Evolutionary conservation across 495 filamentous ascomycete species (phyloP).

Genomic region (Penicillium coffeae): DNA sequence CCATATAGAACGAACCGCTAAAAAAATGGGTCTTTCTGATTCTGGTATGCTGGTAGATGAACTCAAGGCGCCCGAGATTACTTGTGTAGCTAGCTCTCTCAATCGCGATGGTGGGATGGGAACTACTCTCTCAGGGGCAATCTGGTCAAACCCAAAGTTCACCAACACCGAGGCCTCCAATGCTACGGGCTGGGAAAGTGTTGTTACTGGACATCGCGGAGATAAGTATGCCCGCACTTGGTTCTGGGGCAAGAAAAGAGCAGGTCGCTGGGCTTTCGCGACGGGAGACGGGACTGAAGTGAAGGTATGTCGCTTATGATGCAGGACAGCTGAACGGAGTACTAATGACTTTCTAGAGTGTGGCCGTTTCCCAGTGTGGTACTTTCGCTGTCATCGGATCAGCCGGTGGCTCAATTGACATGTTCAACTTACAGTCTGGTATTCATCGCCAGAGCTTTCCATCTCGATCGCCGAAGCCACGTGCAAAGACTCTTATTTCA

Average conservation of each 20-base stretch:
- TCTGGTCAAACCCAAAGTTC: constrained; percentile 70
- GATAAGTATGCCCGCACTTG: constrained; percentile 86
- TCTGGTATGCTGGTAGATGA: constrained; percentile 47
- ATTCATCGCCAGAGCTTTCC: constrained; percentile 82
- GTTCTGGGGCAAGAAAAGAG: constrained; percentile 94
- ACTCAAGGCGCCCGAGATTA: constrained; percentile 85
- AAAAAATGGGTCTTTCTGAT: constrained; percentile 66
- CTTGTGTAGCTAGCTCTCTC: constrained; percentile 80
- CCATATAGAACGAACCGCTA: constrained; percentile 72
- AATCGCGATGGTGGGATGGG: constrained; percentile 94
- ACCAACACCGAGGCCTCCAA: constrained; percentile 58
- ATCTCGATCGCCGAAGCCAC: constrained; percentile 54
- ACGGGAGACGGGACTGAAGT: constrained; percentile 81
- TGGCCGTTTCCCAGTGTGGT: constrained; percentile 84
- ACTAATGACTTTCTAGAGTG: constrained; percentile 48
- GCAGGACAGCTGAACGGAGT: neutral
- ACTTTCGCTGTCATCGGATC: constrained; percentile 94
- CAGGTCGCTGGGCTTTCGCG: constrained; percentile 88
- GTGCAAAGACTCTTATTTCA: constrained; percentile 36
- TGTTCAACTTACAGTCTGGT: constrained; percentile 96
- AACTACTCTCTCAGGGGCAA: constrained; percentile 59
- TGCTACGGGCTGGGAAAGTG: constrained; percentile 90
- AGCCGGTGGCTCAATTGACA: constrained; percentile 72
- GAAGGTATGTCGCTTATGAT: constrained; percentile 46
- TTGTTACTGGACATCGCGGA: constrained; percentile 87